Evolutionary conservation across 2,329 filamentous ascomycete species (phyloP).

Genomic region (Zasmidium citrigriseum): DNA sequence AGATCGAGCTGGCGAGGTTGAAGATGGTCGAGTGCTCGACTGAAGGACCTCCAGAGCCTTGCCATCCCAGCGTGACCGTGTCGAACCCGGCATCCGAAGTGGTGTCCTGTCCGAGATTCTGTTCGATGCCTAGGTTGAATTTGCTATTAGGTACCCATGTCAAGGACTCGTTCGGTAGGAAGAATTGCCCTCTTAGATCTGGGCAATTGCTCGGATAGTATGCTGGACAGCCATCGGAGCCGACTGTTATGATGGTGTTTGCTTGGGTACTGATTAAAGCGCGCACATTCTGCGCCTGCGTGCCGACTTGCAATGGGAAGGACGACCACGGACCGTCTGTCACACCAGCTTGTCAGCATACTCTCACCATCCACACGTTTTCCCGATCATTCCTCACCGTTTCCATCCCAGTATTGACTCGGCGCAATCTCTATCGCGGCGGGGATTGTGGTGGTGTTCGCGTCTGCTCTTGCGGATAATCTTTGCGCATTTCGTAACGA

Average conservation of each 20-base stretch:
- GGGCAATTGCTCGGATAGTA: slow-evolving; percentile 32
- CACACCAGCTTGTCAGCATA: not conserved
- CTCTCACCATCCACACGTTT: not conserved
- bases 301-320: slow-evolving; percentile 38
- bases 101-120: slow-evolving; percentile 51
- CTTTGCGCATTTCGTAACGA: slow-evolving; percentile 1
- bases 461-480: slow-evolving; percentile 13
- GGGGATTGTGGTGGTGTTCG: slow-evolving; percentile 27
- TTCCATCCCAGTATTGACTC: slow-evolving; percentile 42
- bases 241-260: slow-evolving; percentile 33
- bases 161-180: slow-evolving; percentile 55
- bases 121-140: slow-evolving; percentile 61
- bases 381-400: slow-evolving; percentile 18
- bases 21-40: slow-evolving; percentile 34
- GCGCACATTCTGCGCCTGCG: slow-evolving; percentile 35
- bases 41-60: slow-evolving; percentile 32
- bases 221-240: slow-evolving; percentile 30
- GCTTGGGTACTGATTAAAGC: slow-evolving; percentile 35
- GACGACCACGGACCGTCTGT: slow-evolving; percentile 39
- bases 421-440: slow-evolving; percentile 35
- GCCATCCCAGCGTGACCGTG: slow-evolving; percentile 37
- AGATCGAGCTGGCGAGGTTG: slow-evolving; percentile 28
- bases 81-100: slow-evolving; percentile 35
- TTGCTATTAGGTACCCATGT: slow-evolving; percentile 63
- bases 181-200: slow-evolving; percentile 40